A percentile compares a stretch with the other conserved stretches of the same genome.
phyloP scores from a whole-genome alignment of 129 eudicot species.

The Silybum marianum region DNA sequence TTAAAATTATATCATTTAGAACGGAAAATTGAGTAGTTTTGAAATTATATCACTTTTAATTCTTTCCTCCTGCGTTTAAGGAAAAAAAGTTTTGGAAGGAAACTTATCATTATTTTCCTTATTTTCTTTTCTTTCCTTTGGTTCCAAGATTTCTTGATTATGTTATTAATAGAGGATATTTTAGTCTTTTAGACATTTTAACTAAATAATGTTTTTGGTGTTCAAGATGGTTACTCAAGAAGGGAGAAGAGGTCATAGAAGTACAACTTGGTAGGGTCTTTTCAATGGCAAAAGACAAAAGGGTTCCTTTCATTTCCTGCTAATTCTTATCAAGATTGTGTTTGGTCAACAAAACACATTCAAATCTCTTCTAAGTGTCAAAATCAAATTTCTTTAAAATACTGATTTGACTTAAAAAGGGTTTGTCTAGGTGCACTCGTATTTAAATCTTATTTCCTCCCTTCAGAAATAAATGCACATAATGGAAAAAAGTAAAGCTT shows the following conservation, averaged over 20 bases:
- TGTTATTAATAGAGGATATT: neutral
- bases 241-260: neutral
- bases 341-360: neutral
- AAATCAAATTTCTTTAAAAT: neutral
- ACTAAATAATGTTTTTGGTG: neutral
- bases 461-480: neutral
- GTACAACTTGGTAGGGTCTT: neutral
- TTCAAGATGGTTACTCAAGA: conserved; percentile 9
- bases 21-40: too few species aligned
- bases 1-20: too few species aligned
- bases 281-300: neutral
- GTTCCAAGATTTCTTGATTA: neutral
- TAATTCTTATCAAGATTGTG: neutral
- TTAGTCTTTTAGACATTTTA: neutral
- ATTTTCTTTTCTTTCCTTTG: neutral
- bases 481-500: too few species aligned
- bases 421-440: neutral
- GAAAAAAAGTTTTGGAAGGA: too few species aligned
- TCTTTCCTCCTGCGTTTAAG: too few species aligned
- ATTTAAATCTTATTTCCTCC: neutral
- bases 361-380: neutral
- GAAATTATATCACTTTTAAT: too few species aligned
- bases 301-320: neutral
- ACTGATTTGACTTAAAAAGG: neutral
- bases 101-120: too few species aligned